Base-by-base conservation (phyloP, 805 yeast species). In the Wickerhamiella sergipiensis region DNA sequence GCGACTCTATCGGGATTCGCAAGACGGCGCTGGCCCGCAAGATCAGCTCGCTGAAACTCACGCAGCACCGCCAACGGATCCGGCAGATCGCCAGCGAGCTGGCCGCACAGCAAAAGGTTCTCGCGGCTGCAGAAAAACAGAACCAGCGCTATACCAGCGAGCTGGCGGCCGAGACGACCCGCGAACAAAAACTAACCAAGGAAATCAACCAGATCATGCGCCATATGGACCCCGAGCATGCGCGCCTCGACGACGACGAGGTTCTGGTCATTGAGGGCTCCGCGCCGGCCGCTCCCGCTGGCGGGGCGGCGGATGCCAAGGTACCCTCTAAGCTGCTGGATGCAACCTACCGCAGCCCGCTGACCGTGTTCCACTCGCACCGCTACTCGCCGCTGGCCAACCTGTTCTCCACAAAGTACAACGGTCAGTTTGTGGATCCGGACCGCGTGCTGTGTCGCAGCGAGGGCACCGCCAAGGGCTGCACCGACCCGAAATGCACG, bases 291-390 rank as follows among this genome's bases (percentile, higher is more conserved):
- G 22, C n/a, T n/a, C n/a, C n/a, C n/a, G n/a, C n/a, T n/a, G n/a
- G n/a, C n/a, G n/a, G n/a, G n/a, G n/a, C n/a, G n/a, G n/a, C n/a
- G n/a, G n/a, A n/a, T n/a, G n/a, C n/a, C n/a, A n/a, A n/a, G n/a
- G n/a, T n/a, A n/a, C n/a, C n/a, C n/a, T n/a, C n/a, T n/a, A 36
- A 36, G 40, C 40, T 36, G 19, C 40, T 36, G 19, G 33, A 15
- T 33, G 29, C 40, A 6, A 22, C 24, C 2, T 36, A 21, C 18
- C 43, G 44, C 24, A 52, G 53, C 39, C 59, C 61, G 2, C 49
- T 59, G 39, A 51, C 50, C 3, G 23, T 47, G 47, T 55, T 59
- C 49, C n/a, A 45, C 19, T 46, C 54, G 23, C 56, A 57, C 50
- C 53, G 63, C 18, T 49, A 56, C 47, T 47, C 53, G 13, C 57